Evolutionary conservation across 345 rosid species (phyloP).

Genomic region (Corchorus olitorius): DNA sequence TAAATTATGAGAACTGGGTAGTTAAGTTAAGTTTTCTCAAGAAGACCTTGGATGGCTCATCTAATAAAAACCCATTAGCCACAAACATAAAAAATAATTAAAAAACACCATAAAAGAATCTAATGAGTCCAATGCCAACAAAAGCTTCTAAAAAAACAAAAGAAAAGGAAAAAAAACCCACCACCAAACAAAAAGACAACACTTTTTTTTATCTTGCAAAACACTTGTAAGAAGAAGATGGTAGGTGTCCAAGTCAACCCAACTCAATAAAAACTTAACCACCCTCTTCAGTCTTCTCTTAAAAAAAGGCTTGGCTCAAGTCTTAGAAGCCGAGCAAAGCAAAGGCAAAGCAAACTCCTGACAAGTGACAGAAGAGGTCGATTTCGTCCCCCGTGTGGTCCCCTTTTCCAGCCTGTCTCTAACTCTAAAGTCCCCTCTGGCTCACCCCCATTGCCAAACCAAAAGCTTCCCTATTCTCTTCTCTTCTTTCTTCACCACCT

Average conservation of each 20-base stretch:
- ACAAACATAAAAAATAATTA: too few relatives aligned
- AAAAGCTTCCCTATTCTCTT: neutral
- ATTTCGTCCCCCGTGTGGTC: conserved; percentile 31
- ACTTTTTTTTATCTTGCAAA: neutral
- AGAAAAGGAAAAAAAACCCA: neutral
- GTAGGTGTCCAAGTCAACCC: neutral
- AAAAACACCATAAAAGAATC: neutral
- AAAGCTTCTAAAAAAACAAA: neutral
- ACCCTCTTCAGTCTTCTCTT: neutral
- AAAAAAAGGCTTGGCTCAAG: neutral
- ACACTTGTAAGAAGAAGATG: neutral
- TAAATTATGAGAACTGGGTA: too few relatives aligned
- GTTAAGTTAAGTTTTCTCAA: too few relatives aligned
- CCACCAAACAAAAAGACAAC: neutral
- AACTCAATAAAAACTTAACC: neutral
- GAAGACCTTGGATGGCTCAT: too few relatives aligned
- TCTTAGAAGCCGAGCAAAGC: conserved; percentile 9
- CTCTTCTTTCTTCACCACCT: conserved; percentile 12
- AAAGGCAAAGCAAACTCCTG: neutral
- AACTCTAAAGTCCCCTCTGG: neutral
- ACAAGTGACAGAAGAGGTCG: conserved; percentile 14
- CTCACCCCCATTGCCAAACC: neutral
- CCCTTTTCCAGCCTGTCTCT: conserved; percentile 56
- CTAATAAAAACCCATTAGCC: too few relatives aligned
- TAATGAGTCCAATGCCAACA: neutral